A percentile compares a stretch with the other conserved stretches of the same genome.
phyloP scores from a whole-genome alignment of 352 stramenopile genomes.

The Pythium volutum region DNA sequence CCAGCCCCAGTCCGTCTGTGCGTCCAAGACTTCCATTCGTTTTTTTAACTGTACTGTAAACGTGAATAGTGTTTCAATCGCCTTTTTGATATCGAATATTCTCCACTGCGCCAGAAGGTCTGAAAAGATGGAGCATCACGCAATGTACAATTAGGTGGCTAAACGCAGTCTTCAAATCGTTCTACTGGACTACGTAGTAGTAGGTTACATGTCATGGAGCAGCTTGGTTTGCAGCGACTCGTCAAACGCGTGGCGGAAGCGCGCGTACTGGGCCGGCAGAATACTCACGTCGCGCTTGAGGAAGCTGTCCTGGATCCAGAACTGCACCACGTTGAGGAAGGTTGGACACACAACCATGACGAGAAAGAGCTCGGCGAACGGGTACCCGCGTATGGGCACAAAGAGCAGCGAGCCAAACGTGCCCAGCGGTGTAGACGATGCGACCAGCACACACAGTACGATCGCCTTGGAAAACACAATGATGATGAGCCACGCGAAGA shows the following conservation, averaged over 20 bases:
- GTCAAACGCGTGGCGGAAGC: conserved; percentile 63
- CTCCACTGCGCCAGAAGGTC: too few species aligned
- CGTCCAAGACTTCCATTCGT: too few species aligned
- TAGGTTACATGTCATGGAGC: conserved; percentile 33
- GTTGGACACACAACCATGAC: conserved; percentile 84
- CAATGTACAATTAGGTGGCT: neutral
- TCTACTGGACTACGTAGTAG: neutral
- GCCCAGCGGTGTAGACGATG: conserved; percentile 41
- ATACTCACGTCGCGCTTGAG: conserved; percentile 75
- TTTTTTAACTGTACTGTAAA: too few species aligned
- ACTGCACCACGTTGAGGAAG: conserved; percentile 83
- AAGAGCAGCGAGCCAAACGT: conserved; percentile 66
- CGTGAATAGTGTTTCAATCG: too few species aligned
- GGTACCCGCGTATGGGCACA: conserved; percentile 51
- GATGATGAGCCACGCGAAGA: conserved; percentile 64
- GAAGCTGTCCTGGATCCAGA: conserved; percentile 86
- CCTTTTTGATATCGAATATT: too few species aligned
- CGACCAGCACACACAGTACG: conserved; percentile 69
- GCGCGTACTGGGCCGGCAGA: conserved; percentile 50
- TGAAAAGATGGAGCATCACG: too few species aligned
- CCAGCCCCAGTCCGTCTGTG: too few species aligned
- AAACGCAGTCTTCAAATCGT: neutral
- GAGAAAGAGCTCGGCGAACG: conserved; percentile 66
- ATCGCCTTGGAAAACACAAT: conserved; percentile 82
- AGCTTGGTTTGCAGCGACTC: conserved; percentile 67